Conservation (phyloP, 2,329 filamentous ascomycete genomes). For the Xylariales sp. region DNA sequence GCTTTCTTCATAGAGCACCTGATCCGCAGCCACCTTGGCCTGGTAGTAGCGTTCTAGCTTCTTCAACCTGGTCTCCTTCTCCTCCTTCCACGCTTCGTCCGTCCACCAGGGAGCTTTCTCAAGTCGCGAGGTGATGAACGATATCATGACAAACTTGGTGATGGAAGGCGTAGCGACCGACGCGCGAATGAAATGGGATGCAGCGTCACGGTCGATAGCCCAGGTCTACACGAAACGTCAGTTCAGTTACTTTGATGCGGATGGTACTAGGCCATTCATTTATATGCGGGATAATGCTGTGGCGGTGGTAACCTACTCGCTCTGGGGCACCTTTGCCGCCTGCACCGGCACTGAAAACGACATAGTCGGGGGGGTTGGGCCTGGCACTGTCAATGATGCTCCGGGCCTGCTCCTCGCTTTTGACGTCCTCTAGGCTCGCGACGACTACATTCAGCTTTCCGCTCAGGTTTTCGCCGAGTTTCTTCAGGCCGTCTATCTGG, state of each 20-base stretch:
- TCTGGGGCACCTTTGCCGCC: slow-evolving; percentile 69
- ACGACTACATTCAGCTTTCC: slow-evolving; percentile 77
- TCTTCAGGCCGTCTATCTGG: slow-evolving; percentile 72
- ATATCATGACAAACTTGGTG: slow-evolving; percentile 73
- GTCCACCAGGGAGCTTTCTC: slow-evolving; percentile 65
- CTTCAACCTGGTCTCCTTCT: slow-evolving; percentile 55
- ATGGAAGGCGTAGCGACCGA: slow-evolving; percentile 65
- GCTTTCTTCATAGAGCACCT: slow-evolving; percentile 63
- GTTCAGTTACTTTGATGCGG: not conserved
- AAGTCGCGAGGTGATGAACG: slow-evolving; percentile 67
- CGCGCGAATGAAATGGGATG: slow-evolving; percentile 70
- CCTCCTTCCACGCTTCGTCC: slow-evolving; percentile 59
- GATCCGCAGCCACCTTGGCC: slow-evolving; percentile 71
- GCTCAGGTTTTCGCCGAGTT: slow-evolving; percentile 66
- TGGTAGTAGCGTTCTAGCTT: slow-evolving; percentile 66
- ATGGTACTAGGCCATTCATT: not conserved
- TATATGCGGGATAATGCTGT: not conserved
- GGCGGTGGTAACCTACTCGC: slow-evolving; percentile 48
- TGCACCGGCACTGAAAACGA: slow-evolving; percentile 76
- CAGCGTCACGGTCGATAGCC: slow-evolving; percentile 64
- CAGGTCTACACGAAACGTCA: slow-evolving; percentile 41
- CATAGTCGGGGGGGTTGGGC: slow-evolving; percentile 74
- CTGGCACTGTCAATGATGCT: slow-evolving; percentile 70
- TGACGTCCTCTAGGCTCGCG: slow-evolving; percentile 77
- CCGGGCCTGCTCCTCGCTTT: slow-evolving; percentile 70